Conservation (phyloP, 208 protist genomes). For the Lotmaria passim region DNA sequence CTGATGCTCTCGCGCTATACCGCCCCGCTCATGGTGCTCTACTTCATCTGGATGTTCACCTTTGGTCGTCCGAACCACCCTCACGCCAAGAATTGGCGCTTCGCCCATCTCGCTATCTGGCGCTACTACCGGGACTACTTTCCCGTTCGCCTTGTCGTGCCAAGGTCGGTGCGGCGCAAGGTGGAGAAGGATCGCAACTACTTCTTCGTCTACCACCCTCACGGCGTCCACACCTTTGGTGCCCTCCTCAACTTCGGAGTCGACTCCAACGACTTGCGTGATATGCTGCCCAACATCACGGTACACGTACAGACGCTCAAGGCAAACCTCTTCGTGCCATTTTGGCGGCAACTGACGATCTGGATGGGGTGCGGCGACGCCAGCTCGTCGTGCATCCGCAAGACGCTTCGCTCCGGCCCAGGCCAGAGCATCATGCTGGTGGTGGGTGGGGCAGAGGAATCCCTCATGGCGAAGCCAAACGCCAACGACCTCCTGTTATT, state of each 20-base stretch:
- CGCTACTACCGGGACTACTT: constrained; percentile 86
- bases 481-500: constrained; percentile 77
- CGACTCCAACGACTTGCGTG: constrained; percentile 45
- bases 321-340: constrained; percentile 88
- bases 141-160: constrained; percentile 76
- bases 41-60: constrained; percentile 77
- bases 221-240: constrained; percentile 90
- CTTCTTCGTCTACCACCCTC: constrained; percentile 91
- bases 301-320: constrained; percentile 84
- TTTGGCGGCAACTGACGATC: constrained; percentile 81
- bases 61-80: constrained; percentile 54
- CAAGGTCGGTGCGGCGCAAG: constrained; percentile 36
- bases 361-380: constrained; percentile 81
- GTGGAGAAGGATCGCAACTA: constrained; percentile 76
- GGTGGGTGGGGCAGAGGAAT: constrained; percentile 84
- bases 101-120: constrained; percentile 53
- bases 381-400: constrained; percentile 66
- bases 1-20: constrained; percentile 59
- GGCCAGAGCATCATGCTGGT: constrained; percentile 86
- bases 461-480: constrained; percentile 67
- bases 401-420: constrained; percentile 69
- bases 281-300: constrained; percentile 67
- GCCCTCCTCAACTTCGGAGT: constrained; percentile 77
- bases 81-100: constrained; percentile 26
- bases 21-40: constrained; percentile 59